Percentiles rank a stretch among this genome's conserved stretches.
These are phyloP conservation scores for Kingdonia uniflora DNA, from an alignment of 164 flowering plant genomes.

Conservation along the genomic window DNA sequence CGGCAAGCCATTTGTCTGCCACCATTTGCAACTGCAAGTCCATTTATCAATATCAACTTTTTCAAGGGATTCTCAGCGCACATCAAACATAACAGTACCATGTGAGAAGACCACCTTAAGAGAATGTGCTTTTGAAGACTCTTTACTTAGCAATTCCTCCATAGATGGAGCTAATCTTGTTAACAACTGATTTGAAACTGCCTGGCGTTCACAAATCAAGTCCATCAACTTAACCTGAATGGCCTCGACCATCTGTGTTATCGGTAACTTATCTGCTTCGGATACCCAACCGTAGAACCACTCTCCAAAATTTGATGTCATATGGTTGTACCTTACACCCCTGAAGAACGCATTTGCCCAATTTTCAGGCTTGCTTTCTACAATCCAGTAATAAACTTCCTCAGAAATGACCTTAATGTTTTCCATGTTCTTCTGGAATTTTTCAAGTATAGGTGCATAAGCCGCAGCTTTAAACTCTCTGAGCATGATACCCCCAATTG, in stretches of 20 bases:
- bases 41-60: neutral
- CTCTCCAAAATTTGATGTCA: slow-evolving; percentile 4
- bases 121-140: neutral
- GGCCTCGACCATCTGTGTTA: slow-evolving; percentile 1
- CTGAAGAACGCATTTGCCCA: slow-evolving; percentile 3
- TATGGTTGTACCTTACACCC: slow-evolving; percentile 3
- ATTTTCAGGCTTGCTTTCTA: neutral
- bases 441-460: neutral
- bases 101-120: neutral
- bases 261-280: neutral
- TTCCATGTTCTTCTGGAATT: neutral
- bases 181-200: neutral
- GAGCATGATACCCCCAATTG: neutral
- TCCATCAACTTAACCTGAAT: neutral
- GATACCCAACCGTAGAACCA: slow-evolving; percentile 5
- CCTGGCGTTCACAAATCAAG: neutral
- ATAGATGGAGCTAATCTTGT: slow-evolving; percentile 1
- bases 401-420: neutral
- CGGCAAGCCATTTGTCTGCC: slow-evolving; percentile 1
- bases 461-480: neutral
- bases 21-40: neutral
- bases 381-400: neutral
- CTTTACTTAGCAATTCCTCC: neutral
- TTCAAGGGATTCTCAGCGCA: neutral
- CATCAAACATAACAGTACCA: neutral